phyloP scores from a whole-genome alignment of 495 filamentous ascomycete species.

The Penicillium riverlandense region DNA sequence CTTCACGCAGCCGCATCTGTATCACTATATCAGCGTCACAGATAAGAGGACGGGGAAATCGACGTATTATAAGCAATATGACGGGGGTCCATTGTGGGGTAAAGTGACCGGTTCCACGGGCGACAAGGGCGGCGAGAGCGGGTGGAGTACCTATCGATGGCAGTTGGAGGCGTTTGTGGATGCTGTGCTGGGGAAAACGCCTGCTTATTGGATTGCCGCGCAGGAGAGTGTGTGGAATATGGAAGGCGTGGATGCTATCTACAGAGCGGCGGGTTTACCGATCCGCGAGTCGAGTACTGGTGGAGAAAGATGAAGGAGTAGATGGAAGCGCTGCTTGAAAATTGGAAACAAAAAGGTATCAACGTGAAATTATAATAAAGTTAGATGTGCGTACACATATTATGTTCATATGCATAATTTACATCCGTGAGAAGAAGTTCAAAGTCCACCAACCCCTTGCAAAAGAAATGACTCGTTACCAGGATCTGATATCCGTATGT shows the following conservation, averaged over 20 bases:
- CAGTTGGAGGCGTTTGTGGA: slow-evolving; percentile 48
- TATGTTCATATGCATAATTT: too few species aligned
- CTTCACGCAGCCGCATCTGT: slow-evolving; percentile 29
- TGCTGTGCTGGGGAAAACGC: slow-evolving; percentile 26
- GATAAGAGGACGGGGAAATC: slow-evolving; percentile 15
- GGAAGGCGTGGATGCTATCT: slow-evolving; percentile 43
- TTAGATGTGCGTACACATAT: too few species aligned
- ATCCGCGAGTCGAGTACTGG: not conserved
- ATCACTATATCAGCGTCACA: slow-evolving; percentile 29
- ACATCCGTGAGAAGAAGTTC: too few species aligned
- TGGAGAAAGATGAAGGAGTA: not conserved
- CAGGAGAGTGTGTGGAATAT: slow-evolving; percentile 40
- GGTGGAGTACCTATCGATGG: slow-evolving; percentile 43
- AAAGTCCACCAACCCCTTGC: too few species aligned
- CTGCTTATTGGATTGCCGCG: slow-evolving; percentile 34
- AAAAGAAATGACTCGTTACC: too few species aligned
- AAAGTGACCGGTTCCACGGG: not conserved
- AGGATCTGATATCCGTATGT: too few species aligned
- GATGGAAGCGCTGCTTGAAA: not conserved
- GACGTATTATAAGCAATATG: not conserved
- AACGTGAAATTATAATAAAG: not conserved
- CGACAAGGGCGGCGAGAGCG: slow-evolving; percentile 23
- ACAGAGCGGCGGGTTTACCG: slow-evolving; percentile 31
- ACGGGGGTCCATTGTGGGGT: not conserved
- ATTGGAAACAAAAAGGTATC: not conserved